Base-by-base conservation (phyloP, 306 rosid species). In the Cicer arietinum region DNA sequence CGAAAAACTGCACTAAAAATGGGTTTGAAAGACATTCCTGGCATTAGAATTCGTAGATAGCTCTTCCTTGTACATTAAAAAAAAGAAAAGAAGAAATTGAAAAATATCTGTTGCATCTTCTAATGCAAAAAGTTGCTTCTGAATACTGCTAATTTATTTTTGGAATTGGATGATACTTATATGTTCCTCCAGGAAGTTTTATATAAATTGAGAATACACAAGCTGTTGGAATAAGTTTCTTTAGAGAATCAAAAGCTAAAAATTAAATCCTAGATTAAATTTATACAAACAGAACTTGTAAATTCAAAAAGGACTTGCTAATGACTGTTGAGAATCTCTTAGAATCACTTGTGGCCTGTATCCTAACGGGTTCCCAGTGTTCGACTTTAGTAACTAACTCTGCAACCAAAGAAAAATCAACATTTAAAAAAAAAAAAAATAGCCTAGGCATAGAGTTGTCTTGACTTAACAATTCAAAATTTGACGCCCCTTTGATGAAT, bases 1-100 rank as follows among this genome's bases (percentile, higher is more conserved):
- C 81, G 96, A 60, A 94, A 84, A 84, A 92, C 96, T 12, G 99
- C 96, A 17, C 67, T 88, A 1, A 94, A 86, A 79, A 94, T 94
- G 99, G 97, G 98, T 53, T 84, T 94, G 87, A 94, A 85, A 81
- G 96, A 85, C 68, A 92, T 94, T 80, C 92, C 95, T 9, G 96
- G 99, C 76, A 88, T 92, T 39, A 89, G 88, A 85, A 84, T 90
- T 61, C 92, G 91, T 22, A 84, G 82, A 82, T 89, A 82, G 82
- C 50, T 66, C 6, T 3, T 14, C 35, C 35, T 8, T 60, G 66
- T 60, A 60, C 42, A 60, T 60, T 13, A 14, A 14, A 35, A 30
- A 59, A 59, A 25, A 57, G 7, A 4, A 56, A 18, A 3, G 8
- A 22, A 20, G 22, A 59, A 59, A 59, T 16, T 30, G 43, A 30